Evolutionary conservation across 768 basidiomycete genomes (phyloP).

Genomic region (Leccinum broughii): DNA sequence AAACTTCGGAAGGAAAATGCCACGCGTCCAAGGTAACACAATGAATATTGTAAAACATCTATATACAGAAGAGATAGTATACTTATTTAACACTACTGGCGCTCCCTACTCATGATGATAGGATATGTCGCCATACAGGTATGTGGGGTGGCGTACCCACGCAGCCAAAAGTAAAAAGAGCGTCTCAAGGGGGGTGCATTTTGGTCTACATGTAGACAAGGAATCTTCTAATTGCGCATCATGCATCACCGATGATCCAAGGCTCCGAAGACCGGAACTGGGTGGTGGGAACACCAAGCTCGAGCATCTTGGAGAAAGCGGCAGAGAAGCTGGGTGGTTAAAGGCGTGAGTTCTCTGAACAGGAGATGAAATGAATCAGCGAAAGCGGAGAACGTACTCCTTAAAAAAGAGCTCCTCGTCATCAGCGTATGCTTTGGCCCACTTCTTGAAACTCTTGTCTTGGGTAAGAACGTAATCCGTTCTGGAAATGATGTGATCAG

Average conservation of each 20-base stretch:
- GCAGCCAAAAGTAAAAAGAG: not conserved
- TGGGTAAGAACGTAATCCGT: conserved; percentile 87
- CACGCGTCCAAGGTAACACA: not conserved
- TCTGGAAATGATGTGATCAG: conserved; percentile 32
- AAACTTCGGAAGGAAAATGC: no score
- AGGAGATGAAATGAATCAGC: not conserved
- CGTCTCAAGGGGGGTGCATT: not conserved
- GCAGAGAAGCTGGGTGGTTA: conserved; percentile 67
- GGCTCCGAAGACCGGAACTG: conserved; percentile 76
- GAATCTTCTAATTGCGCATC: conserved; percentile 28
- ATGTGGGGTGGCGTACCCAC: not conserved
- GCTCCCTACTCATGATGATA: not conserved
- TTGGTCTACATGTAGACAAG: not conserved
- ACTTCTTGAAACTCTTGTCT: conserved; percentile 93
- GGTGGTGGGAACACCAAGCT: conserved; percentile 85
- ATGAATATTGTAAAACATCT: not conserved
- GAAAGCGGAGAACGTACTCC: conserved; percentile 60
- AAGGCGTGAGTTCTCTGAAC: not conserved
- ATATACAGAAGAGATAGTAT: not conserved
- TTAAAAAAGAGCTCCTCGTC: conserved; percentile 88
- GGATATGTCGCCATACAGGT: not conserved
- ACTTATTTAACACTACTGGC: not conserved
- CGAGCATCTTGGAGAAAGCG: conserved; percentile 77
- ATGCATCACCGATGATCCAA: conserved; percentile 57
- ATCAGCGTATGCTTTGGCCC: conserved; percentile 83